Conservation (phyloP, 2,329 filamentous ascomycete genomes). For the Boeremia exigua region DNA sequence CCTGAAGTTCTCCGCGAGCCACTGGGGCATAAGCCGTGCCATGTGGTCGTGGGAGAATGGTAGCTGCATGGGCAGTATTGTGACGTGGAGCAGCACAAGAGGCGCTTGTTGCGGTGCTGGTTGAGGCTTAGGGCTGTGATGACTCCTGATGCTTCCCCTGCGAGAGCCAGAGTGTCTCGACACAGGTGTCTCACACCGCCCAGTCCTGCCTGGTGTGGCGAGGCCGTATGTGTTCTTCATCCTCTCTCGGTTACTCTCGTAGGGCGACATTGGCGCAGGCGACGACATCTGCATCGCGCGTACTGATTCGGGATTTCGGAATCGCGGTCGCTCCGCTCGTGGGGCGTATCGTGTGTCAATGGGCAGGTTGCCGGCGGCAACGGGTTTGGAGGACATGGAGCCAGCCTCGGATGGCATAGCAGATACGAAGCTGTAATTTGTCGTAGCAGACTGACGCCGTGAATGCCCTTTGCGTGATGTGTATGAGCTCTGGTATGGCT, state of each 20-base stretch:
- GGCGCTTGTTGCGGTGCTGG: conserved; percentile 61
- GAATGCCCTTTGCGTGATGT: conserved; percentile 35
- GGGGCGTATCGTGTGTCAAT: conserved; percentile 59
- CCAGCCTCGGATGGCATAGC: conserved; percentile 46
- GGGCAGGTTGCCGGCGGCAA: conserved; percentile 29
- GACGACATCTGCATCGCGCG: conserved; percentile 76
- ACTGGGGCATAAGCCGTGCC: conserved; percentile 58
- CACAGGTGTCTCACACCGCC: conserved; percentile 39
- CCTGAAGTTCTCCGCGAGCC: conserved; percentile 66
- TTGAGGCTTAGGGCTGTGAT: conserved; percentile 35
- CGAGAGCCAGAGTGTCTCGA: conserved; percentile 40
- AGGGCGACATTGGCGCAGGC: conserved; percentile 47
- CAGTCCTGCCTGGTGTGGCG: conserved; percentile 40
- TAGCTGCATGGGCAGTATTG: conserved; percentile 73
- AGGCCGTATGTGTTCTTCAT: conserved; percentile 42
- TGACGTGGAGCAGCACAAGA: conserved; percentile 78
- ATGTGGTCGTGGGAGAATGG: conserved; percentile 61
- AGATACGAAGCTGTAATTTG: conserved; percentile 45
- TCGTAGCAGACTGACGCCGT: conserved; percentile 38
- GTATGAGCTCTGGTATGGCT: conserved; percentile 43
- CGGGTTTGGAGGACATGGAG: conserved; percentile 43
- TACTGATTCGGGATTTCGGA: conserved; percentile 72
- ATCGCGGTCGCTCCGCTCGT: conserved; percentile 66
- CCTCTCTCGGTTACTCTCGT: conserved; percentile 40
- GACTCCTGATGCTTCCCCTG: conserved; percentile 34